Evolutionary conservation across 306 rosid species (phyloP), one percentile per base, ranked within the genome.

Genomic region (Alnus glutinosa): DNA sequence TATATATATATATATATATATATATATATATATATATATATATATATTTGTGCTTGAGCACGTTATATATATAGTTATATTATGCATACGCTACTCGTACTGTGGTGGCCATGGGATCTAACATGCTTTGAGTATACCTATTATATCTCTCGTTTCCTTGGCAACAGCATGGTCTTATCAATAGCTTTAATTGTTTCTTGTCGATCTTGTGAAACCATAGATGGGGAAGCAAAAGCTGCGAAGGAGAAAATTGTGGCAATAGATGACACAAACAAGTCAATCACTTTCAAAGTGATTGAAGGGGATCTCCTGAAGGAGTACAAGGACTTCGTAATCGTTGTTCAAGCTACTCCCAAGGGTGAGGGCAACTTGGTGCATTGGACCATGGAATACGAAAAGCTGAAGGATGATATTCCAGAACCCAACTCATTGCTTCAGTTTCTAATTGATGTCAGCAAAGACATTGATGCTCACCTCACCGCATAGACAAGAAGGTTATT

Each of bases 321-420:
- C 80, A 75, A 79, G 71, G 57, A 69, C 70, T 74, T 84, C 50
- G 42, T 30, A 34, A 0, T 49, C 58, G 59, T 37, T 4, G 1
- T 78, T 12, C 76, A 77, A 16, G 55, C 16, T 10, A 76, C 48
- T 54, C 72, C 88, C 12, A 73, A 79, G 57, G 81, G 46, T 1
- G 50, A 74, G 39, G 83, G 86, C 9, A 61, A 86, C 32, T 48
- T 55, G 18, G 80, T 76, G 12, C 84, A 77, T 7, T 81, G 88
- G 76, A 69, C 67, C 4, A 0, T 87, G 61, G 90, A 87, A 49
- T 87, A 84, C 39, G 86, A 87, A 62, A 87, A 82, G 78, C 70
- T 55, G 9, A 81, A 81, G 4, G 87, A 57, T 11, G 58, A 73
- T 4, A 55, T 69, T 69, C 37, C 67, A 1, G 90, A 87, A 28